Base-by-base conservation (phyloP, 2,329 filamentous ascomycete species). In the Pseudogymnoascus sp. region DNA sequence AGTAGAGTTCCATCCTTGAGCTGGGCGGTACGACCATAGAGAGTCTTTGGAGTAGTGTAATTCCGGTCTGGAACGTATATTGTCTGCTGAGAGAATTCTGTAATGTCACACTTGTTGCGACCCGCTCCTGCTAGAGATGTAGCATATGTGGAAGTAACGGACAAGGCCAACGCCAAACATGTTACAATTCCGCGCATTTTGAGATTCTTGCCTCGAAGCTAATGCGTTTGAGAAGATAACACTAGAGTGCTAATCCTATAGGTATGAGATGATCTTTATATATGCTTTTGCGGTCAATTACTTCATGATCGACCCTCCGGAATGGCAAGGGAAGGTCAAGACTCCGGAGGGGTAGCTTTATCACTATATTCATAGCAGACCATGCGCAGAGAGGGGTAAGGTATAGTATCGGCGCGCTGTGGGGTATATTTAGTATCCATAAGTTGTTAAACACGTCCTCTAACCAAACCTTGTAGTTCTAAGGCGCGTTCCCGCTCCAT, bases 1-100 rank as follows among this genome's bases (percentile, higher is more conserved):
- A 84, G 74, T 10, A 83, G 75, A 16, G 77, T 76, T n/a, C 79
- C 70, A 1, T 65, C 64, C 7, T 68, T 65, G 13, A 76, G 69
- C 65, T 75, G 70, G 35, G 73, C 71, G 14, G 70, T 74, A 21
- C 74, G 73, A 42, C 72, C 71, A 66, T 76, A 76, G 7, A 74
- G 68, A 11, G 69, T 67, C 19, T 65, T 61, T 24, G 72, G 72
- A 59, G 71, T 66, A 4, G 67, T 72, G 59, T 71, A 73, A 40
- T 70, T 68, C 2, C 68, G 60, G 4, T 66, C 64, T 31, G 72
- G 72, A 13, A 64, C 64, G 38, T 71, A 73, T 21, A 73, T 62
- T 1, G 69, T 73, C 13, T 69, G 66, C 59, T 69, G 64, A 10
- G 69, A 68, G 65, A 73, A 72, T 47, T 47, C 42, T 11, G 42